A percentile compares a stretch with the other conserved stretches of the same genome.
phyloP scores from a whole-genome alignment of 2,329 filamentous ascomycete genomes.

The Fonsecaea pugnacius region DNA sequence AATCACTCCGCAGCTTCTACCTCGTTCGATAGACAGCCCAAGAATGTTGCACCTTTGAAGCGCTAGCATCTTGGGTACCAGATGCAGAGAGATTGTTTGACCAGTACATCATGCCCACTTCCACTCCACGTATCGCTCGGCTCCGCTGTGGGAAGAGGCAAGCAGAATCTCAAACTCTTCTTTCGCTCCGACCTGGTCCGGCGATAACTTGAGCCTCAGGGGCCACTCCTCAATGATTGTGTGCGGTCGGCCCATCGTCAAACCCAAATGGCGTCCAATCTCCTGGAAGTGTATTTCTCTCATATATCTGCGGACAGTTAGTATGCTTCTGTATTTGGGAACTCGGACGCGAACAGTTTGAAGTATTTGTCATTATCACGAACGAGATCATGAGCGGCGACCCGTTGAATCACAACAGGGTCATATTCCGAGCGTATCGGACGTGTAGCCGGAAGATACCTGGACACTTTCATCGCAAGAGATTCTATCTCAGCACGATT shows the following conservation, averaged over 20 bases:
- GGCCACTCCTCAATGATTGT: not conserved
- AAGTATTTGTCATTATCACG: not conserved
- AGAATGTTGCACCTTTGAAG: too few species aligned
- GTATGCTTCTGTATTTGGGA: not conserved
- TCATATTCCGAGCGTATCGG: not conserved
- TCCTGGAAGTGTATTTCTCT: not conserved
- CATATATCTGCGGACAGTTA: not conserved
- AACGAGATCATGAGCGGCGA: too few species aligned
- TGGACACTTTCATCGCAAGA: not conserved
- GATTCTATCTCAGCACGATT: too few species aligned
- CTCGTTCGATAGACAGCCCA: too few species aligned
- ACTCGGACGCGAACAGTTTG: not conserved
- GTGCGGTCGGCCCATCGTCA: not conserved
- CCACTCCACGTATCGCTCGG: conserved; percentile 2
- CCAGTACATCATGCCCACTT: not conserved
- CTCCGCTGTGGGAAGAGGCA: not conserved
- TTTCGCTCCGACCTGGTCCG: not conserved
- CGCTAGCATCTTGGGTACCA: too few species aligned
- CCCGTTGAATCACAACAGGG: too few species aligned
- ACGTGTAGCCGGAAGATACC: not conserved
- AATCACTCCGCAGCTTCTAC: too few species aligned
- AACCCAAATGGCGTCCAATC: not conserved
- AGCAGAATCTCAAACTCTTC: not conserved
- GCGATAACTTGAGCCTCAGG: not conserved
- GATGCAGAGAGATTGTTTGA: not conserved